Conservation (phyloP, 805 yeast genomes). For the Ogataea ganodermae region DNA sequence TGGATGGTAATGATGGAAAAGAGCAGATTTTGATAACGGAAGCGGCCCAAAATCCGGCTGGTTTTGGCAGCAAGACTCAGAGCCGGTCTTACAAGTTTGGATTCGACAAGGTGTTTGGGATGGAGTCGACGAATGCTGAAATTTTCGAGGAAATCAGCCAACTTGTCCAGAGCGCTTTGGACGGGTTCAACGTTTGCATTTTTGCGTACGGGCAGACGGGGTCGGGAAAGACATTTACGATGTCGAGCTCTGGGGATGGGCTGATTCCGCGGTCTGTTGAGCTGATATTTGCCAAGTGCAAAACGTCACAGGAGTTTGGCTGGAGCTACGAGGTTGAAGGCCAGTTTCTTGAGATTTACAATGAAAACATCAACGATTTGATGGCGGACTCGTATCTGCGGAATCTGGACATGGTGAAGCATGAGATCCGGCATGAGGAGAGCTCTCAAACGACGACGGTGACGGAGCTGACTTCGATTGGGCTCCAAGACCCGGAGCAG, state of each 20-base stretch:
- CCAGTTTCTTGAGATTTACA: constrained; percentile 87
- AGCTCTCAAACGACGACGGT: constrained; percentile 54
- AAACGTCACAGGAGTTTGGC: constrained; percentile 50
- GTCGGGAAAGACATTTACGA: constrained; percentile 91
- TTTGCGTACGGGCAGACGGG: constrained; percentile 98
- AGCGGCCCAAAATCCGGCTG: constrained; percentile 3
- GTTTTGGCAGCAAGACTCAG: constrained; percentile 9
- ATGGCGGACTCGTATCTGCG: constrained; percentile 37
- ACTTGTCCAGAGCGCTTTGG: constrained; percentile 78
- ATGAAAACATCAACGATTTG: constrained; percentile 76
- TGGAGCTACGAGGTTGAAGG: constrained; percentile 68
- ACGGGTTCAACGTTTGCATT: constrained; percentile 89
- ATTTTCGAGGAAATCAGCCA: constrained; percentile 86
- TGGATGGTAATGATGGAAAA: constrained; percentile 25
- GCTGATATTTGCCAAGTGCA: constrained; percentile 64
- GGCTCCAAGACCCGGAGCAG: constrained; percentile 44
- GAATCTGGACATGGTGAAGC: constrained; percentile 37
- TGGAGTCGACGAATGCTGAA: constrained; percentile 52
- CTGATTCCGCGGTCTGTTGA: constrained; percentile 76
- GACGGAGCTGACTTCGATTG: constrained; percentile 56
- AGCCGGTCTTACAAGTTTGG: constrained; percentile 45
- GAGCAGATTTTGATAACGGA: constrained; percentile 35
- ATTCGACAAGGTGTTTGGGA: constrained; percentile 78
- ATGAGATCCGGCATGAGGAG: constrained; percentile 74
- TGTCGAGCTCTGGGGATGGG: constrained; percentile 73